Base-by-base conservation (phyloP, 208 protist genomes). In the Wallacemonas sp. region DNA sequence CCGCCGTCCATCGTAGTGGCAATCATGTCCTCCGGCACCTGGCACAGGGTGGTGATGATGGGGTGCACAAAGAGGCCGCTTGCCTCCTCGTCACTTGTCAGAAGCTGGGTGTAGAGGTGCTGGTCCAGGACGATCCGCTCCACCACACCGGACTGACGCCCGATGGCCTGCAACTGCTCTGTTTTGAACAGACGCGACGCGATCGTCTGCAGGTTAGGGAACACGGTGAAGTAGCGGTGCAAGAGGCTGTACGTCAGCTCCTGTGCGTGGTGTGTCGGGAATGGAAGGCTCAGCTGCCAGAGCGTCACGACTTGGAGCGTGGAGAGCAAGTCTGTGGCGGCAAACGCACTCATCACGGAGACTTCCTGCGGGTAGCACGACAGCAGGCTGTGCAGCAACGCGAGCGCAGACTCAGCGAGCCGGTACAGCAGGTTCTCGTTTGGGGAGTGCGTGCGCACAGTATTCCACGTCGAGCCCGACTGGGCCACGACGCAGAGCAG, bases 301-400 rank as follows among this genome's bases (percentile, higher is more conserved):
- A 63, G 49, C 41, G 39, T 0, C 15, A 63, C 54, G 17, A n/a
- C 34, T 14, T 59, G 49, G 30, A 47, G 38, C 15, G 38, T 58
- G n/a, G 46, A 36, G 2, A 75, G 45, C 12, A 56, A 9, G 30
- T 69, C 41, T 1, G 42, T 27, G 42, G 66, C 65, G 12, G 69
- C 54, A 5, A 73, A 14, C 33, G n/a, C 5, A n/a, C 68, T 64
- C 34, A 84, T n/a, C 17, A 62, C 62, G 19, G 53, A 59, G 11
- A 79, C 39, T 14, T 80, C 42, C 12, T 55, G 39, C 5, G 65
- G 61, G 56, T 74, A 80, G 44, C 67, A 69, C 1, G 21, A 56
- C 12, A 80, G 34, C 1, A 80, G 42, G 6, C 62, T 24, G 24
- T 73, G 58, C 28, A 84, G 56, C 31, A 84, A 49, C 26, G 56